phyloP scores from a whole-genome alignment of 345 rosid genomes.

The Dovyalis caffra region DNA sequence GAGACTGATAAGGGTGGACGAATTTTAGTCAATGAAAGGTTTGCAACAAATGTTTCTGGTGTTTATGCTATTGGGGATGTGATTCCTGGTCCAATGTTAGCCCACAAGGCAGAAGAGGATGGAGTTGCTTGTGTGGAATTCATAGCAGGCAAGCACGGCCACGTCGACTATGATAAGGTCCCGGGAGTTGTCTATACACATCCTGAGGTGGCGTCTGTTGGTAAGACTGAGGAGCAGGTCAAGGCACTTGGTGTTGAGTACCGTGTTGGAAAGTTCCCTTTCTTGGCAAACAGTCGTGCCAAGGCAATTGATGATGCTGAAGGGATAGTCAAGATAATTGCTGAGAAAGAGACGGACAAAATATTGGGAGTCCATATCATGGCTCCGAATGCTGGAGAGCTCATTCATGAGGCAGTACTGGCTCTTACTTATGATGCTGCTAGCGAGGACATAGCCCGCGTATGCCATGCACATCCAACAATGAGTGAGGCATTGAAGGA shows the following conservation, averaged over 20 bases:
- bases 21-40: slow-evolving; percentile 74
- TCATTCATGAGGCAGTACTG: slow-evolving; percentile 91
- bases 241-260: slow-evolving; percentile 73
- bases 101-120: slow-evolving; percentile 99
- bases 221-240: slow-evolving; percentile 96
- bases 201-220: slow-evolving; percentile 98
- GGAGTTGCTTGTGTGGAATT: slow-evolving; percentile 99
- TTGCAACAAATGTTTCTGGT: slow-evolving; percentile 76
- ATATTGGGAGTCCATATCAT: slow-evolving; percentile 94
- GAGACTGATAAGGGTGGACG: slow-evolving; percentile 88
- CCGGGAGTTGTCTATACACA: slow-evolving; percentile 98
- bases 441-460: slow-evolving; percentile 95
- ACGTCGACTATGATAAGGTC: slow-evolving; percentile 94
- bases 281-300: slow-evolving; percentile 97
- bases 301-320: slow-evolving; percentile 95
- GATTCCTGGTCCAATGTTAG: slow-evolving; percentile 98
- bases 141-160: slow-evolving; percentile 94
- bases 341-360: slow-evolving; percentile 95
- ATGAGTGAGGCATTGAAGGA: slow-evolving; percentile 99
- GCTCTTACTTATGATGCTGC: slow-evolving; percentile 85
- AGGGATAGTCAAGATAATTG: slow-evolving; percentile 86
- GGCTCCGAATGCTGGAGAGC: slow-evolving; percentile 95
- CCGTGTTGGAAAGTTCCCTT: slow-evolving; percentile 93
- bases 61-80: slow-evolving; percentile 96
- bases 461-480: slow-evolving; percentile 98